Percentiles rank a stretch among this genome's conserved stretches.
Evolutionary conservation across 2,329 filamentous ascomycete genomes (phyloP).

Genomic region (Aspergillus ruber): DNA sequence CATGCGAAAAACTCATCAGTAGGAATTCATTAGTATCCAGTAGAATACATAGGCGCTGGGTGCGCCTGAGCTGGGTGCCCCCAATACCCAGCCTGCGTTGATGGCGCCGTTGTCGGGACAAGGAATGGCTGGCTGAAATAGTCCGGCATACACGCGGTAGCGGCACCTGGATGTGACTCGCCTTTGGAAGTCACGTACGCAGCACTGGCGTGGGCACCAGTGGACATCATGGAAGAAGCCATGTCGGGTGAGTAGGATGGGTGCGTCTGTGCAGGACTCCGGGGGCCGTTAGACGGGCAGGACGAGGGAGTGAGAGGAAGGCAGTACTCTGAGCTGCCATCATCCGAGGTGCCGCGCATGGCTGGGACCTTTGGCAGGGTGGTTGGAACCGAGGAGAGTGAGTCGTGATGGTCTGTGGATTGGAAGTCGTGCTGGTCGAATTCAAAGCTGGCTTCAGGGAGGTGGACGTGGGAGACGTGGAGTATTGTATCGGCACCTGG

Average conservation of each 20-base stretch:
- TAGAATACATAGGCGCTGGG: neutral
- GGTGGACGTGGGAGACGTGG: constrained; percentile 22
- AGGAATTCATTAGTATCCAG: neutral
- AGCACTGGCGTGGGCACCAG: constrained; percentile 2
- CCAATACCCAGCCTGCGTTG: neutral
- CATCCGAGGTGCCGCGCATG: neutral
- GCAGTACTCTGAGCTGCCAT: constrained; percentile 3
- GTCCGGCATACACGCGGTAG: constrained; percentile 8
- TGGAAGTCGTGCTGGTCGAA: constrained; percentile 9
- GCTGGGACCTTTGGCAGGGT: neutral
- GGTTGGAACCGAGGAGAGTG: neutral
- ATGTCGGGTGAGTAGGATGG: constrained; percentile 12
- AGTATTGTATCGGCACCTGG: constrained; percentile 23
- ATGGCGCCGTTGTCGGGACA: neutral
- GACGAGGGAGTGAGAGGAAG: constrained; percentile 13
- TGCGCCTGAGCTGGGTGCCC: neutral
- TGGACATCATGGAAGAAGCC: constrained; percentile 8
- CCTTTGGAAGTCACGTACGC: constrained; percentile 3
- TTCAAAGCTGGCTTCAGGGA: constrained; percentile 16
- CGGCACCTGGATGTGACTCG: constrained; percentile 2
- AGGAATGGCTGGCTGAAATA: constrained; percentile 13
- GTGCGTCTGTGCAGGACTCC: constrained; percentile 13
- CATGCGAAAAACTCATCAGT: neutral
- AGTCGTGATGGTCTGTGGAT: neutral
- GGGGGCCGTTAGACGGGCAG: constrained; percentile 8